Evolutionary conservation across 208 protist species (phyloP).

Genomic region (Leishmania mexicana): DNA sequence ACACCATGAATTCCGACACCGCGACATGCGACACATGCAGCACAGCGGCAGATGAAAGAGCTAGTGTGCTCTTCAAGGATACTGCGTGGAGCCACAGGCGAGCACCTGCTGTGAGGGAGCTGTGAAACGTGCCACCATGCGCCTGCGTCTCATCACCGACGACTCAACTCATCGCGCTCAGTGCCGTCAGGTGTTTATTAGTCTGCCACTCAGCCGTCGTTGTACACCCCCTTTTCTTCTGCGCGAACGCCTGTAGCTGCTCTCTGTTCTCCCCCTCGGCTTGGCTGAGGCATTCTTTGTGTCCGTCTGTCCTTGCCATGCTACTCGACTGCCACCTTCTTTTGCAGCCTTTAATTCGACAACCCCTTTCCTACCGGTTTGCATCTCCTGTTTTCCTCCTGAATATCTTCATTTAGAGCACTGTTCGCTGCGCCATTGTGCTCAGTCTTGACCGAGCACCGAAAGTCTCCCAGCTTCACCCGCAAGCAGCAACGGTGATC

Average conservation of each 20-base stretch:
- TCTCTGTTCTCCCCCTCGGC: background rate
- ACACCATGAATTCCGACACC: background rate
- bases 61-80: background rate
- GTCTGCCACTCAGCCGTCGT: background rate
- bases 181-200: background rate
- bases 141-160: background rate
- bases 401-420: background rate
- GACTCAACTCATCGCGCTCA: background rate
- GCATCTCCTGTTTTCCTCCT: background rate
- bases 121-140: background rate
- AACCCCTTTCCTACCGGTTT: background rate
- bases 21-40: background rate
- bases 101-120: background rate
- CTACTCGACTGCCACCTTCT: background rate
- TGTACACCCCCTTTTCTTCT: background rate
- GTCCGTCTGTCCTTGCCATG: background rate
- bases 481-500: background rate
- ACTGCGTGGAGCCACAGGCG: background rate
- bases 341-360: background rate
- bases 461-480: background rate
- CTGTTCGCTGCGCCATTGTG: background rate
- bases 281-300: background rate
- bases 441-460: background rate
- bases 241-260: background rate
- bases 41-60: background rate